Base-by-base conservation (phyloP, 805 yeast species). In the Ogataea neopini region DNA sequence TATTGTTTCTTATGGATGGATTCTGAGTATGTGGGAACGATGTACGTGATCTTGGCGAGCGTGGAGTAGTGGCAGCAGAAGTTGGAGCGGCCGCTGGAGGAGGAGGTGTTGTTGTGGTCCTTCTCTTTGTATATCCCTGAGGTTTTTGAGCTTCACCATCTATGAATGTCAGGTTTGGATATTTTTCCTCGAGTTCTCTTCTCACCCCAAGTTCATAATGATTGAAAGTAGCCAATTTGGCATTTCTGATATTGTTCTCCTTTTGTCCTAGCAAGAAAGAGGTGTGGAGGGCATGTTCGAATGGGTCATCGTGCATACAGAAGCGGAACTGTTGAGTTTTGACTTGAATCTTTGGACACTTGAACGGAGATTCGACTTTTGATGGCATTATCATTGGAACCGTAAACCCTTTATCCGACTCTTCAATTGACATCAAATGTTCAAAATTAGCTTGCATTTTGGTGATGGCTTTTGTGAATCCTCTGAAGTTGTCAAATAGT, bases 261-360 rank as follows among this genome's bases (percentile, higher is more conserved):
- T 73, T 49, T 17, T 68, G 43, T 1, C 96, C 96, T 9, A 85
- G 72, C 55, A 84, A 83, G 58, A 76, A 82, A 22, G 84, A 79
- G 58, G 79, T 71, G 18, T 80, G 76, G 40, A 91, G 67, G 56
- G 88, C 83, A 6, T 82, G 72, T 64, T 92, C 98, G 63, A 91
- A 90, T 6, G 96, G 92, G 65, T 92, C 97, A 63, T 88, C 96
- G 47, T 88, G 96, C 52, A 90, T 73, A 19, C 84, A 74, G 32
- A 90, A 68, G 4, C 84, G 71, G 52, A 88, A 72, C 34, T 78
- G 70, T 5, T 71, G 71, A 0, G 95, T 72, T 35, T 69, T 75
- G 30, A 90, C 54, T 18, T 76, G 74, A 2, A 88, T 67, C 17
- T 67, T 69, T 11, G 91, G 91, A 6, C 92, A 69, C 14, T 68